A percentile compares a stretch with the other conserved stretches of the same genome.
Evolutionary conservation across 176 grass and related monocot species (phyloP).

Genomic region (Puccinellia tenuiflora): DNA sequence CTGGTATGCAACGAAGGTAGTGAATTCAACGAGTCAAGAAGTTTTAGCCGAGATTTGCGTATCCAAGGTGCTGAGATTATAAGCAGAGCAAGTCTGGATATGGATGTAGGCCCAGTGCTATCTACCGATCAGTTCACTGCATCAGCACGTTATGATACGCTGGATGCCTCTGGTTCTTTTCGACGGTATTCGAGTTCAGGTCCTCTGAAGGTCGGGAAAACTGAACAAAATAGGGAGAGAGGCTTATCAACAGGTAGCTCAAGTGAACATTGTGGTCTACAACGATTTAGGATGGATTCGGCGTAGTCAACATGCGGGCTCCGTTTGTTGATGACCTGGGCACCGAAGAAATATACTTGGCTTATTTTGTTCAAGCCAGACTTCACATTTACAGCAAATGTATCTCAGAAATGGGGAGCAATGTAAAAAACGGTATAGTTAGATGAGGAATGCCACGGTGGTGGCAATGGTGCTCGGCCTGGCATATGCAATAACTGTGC

Average conservation of each 20-base stretch:
- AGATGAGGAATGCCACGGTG: not conserved
- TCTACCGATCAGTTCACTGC: slow-evolving; percentile 43
- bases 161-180: slow-evolving; percentile 79
- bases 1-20: slow-evolving; percentile 77
- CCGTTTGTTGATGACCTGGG: slow-evolving; percentile 10
- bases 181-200: slow-evolving; percentile 73
- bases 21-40: slow-evolving; percentile 47
- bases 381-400: slow-evolving; percentile 17
- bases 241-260: slow-evolving; percentile 72
- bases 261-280: slow-evolving; percentile 55
- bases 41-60: slow-evolving; percentile 47
- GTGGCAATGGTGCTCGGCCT: not conserved
- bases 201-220: slow-evolving; percentile 45
- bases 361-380: slow-evolving; percentile 7
- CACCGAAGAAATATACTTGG: slow-evolving; percentile 9
- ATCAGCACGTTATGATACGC: slow-evolving; percentile 54
- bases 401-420: not conserved
- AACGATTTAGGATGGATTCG: slow-evolving; percentile 51
- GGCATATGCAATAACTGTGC: not conserved
- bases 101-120: slow-evolving; percentile 24
- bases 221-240: slow-evolving; percentile 29
- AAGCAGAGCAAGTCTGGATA: slow-evolving; percentile 42
- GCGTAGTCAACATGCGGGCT: slow-evolving; percentile 36
- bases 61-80: slow-evolving; percentile 34
- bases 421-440: not conserved